Evolutionary conservation across 2,329 filamentous ascomycete genomes (phyloP).

Genomic region (Talaromyces sp.): DNA sequence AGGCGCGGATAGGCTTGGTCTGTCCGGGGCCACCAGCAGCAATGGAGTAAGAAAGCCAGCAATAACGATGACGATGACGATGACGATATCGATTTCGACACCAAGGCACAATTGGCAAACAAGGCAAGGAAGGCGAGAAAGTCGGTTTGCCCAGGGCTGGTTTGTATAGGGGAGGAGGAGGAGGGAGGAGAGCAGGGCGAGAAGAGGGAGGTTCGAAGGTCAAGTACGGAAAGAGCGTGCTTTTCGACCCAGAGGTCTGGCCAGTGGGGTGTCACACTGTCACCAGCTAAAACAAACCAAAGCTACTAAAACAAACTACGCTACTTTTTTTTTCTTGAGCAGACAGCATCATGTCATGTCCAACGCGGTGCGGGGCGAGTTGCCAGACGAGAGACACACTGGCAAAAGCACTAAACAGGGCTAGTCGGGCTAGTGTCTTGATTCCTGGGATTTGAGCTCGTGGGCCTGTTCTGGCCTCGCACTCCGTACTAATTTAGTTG

Average conservation of each 20-base stretch:
- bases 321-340: not conserved
- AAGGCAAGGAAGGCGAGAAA: not conserved
- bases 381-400: not conserved
- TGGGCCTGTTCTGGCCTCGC: not conserved
- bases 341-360: not conserved
- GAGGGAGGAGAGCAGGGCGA: not conserved
- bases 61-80: not conserved
- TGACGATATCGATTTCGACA: not conserved
- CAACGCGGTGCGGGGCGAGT: not conserved
- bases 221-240: not conserved
- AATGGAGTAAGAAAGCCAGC: conserved; percentile 12
- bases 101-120: not conserved
- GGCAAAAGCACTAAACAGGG: not conserved
- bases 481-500: not conserved
- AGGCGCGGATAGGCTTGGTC: conserved; percentile 13
- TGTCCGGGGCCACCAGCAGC: conserved; percentile 23
- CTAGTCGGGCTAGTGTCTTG: not conserved
- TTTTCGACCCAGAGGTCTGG: not conserved
- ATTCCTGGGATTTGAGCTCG: not conserved
- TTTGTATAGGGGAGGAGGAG: not conserved
- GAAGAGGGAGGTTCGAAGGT: not conserved
- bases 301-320: not conserved
- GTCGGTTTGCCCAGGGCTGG: not conserved
- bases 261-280: not conserved
- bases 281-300: not conserved